phyloP scores from a whole-genome alignment of 2,329 filamentous ascomycete species.

The Pseudogymnoascus sp. region DNA sequence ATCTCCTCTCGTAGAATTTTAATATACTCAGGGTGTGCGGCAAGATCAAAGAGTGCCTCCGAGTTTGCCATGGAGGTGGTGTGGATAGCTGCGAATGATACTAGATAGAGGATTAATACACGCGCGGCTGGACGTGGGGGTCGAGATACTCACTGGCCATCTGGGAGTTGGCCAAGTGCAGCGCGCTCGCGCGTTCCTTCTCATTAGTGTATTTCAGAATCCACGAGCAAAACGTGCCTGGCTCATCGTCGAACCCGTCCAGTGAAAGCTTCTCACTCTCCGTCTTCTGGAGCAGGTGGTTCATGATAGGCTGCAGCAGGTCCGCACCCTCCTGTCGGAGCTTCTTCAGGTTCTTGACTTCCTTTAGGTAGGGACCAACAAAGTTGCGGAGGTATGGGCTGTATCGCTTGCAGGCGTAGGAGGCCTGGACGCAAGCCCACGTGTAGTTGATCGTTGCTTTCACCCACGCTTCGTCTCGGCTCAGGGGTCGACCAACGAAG shows the following conservation, averaged over 20 bases:
- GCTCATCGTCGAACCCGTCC: constrained; percentile 11
- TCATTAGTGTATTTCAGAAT: constrained; percentile 14
- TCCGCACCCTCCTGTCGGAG: constrained; percentile 12
- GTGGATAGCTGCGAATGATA: constrained; percentile 44
- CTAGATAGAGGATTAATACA: constrained; percentile 8
- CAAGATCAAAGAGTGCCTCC: constrained; percentile 45
- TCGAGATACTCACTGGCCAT: constrained; percentile 21
- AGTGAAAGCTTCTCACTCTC: neutral
- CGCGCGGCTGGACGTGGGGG: neutral
- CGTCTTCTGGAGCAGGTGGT: constrained; percentile 3
- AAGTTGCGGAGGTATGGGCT: constrained; percentile 11
- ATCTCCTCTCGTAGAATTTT: constrained; percentile 21
- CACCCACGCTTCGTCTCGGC: constrained; percentile 22
- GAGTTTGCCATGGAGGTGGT: constrained; percentile 39
- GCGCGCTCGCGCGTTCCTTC: neutral
- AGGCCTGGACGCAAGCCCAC: constrained; percentile 12
- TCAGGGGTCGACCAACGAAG: constrained; percentile 21
- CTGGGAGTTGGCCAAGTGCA: constrained; percentile 26
- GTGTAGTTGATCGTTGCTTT: constrained; percentile 17
- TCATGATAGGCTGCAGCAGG: constrained; percentile 15
- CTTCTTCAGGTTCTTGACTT: constrained; percentile 13
- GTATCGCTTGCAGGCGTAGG: constrained; percentile 17
- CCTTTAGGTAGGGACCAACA: constrained; percentile 11
- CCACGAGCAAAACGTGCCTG: constrained; percentile 16
- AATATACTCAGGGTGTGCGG: constrained; percentile 38